These are phyloP conservation scores for Raddia guianensis DNA, from an alignment of 176 grass and related monocot species.

Conservation along the genomic window DNA sequence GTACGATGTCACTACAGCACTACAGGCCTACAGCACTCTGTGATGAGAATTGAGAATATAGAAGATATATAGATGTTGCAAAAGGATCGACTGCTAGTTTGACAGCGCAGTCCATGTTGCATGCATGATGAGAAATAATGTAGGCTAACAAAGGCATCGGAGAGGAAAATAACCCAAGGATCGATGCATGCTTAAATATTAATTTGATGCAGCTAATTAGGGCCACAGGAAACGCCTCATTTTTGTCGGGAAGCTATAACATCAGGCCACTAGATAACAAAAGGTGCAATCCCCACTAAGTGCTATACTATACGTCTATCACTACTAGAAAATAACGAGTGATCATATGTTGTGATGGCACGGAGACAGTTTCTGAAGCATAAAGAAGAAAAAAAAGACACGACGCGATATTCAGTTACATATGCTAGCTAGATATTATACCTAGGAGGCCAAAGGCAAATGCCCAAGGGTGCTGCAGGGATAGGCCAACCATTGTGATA, in stretches of 20 bases:
- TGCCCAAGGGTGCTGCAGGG: slow-evolving; percentile 63
- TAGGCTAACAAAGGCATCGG: neutral
- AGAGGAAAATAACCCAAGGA: neutral
- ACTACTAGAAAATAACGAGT: neutral
- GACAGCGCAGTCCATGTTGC: neutral
- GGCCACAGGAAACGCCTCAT: neutral
- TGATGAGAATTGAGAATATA: neutral
- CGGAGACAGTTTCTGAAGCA: neutral
- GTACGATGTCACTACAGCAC: slow-evolving; percentile 5
- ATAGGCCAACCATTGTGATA: slow-evolving; percentile 57
- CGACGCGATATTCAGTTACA: neutral
- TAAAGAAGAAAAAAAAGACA: neutral
- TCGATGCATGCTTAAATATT: neutral
- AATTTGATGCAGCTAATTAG: neutral
- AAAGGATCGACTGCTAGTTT: neutral
- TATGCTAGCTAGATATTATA: slow-evolving; percentile 34
- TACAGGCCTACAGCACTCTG: neutral
- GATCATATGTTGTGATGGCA: neutral
- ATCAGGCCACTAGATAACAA: neutral
- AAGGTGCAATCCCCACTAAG: slow-evolving; percentile 1
- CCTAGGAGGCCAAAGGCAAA: slow-evolving; percentile 72
- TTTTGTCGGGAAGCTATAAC: neutral
- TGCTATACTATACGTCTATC: neutral
- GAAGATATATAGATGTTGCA: neutral
- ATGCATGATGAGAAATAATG: slow-evolving; percentile 22